Percentiles rank a stretch among this genome's conserved stretches.
Conservation (phyloP, 345 rosid genomes). For the Ailanthus altissimus region DNA sequence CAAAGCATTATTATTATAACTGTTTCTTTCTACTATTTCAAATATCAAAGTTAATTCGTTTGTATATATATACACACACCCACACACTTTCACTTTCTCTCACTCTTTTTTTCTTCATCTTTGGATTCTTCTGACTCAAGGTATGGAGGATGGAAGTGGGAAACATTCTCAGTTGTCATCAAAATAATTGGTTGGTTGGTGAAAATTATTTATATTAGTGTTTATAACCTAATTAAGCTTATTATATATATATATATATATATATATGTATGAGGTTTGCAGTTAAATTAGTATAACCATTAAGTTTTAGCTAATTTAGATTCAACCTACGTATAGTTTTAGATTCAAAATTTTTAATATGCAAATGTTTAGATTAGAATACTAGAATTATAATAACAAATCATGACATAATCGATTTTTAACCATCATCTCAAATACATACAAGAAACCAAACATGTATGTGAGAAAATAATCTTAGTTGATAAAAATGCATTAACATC, state of each 20-base stretch:
- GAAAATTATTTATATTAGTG: background rate
- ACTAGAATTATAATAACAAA: too few relatives aligned
- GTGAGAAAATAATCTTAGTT: background rate
- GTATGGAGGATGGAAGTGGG: constrained; percentile 33
- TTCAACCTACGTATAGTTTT: too few relatives aligned
- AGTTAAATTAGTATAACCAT: too few relatives aligned
- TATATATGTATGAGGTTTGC: too few relatives aligned
- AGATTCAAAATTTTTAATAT: too few relatives aligned
- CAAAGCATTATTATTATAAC: constrained; percentile 24
- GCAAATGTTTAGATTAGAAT: too few relatives aligned
- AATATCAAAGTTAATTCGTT: background rate
- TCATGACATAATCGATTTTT: background rate
- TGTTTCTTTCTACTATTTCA: background rate
- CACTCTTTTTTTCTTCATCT: constrained; percentile 18
- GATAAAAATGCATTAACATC: background rate
- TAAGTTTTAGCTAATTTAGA: too few relatives aligned
- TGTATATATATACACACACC: background rate
- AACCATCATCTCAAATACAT: background rate
- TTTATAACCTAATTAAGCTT: background rate
- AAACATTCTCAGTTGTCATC: constrained; percentile 39
- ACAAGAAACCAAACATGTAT: too few relatives aligned
- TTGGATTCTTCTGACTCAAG: constrained; percentile 41
- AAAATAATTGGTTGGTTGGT: constrained; percentile 27
- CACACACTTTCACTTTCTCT: background rate
- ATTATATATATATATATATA: background rate